Evolutionary conservation across 169 alveolate genomes (phyloP).

Genomic region (Hepatocystis sp.): DNA sequence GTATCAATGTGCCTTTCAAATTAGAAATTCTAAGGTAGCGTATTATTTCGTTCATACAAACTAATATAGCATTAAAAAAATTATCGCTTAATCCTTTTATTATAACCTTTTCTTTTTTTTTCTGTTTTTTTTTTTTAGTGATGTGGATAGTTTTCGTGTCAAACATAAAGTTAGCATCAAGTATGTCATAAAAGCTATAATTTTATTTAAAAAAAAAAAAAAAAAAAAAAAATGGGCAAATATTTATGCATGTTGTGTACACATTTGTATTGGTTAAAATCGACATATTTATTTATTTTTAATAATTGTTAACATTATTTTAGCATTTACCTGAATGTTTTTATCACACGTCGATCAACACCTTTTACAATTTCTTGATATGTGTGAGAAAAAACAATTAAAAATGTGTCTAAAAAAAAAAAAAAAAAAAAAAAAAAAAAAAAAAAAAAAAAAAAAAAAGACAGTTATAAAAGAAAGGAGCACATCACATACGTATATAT

Average conservation of each 20-base stretch:
- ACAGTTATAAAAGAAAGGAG: too few relatives aligned
- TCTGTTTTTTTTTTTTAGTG: slow-evolving; percentile 11
- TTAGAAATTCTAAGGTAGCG: slow-evolving; percentile 22
- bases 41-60: slow-evolving; percentile 66
- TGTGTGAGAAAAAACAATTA: slow-evolving; percentile 57
- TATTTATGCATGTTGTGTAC: neutral
- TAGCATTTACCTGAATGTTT: slow-evolving; percentile 39
- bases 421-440: too few relatives aligned
- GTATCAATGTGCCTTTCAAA: neutral
- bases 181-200: slow-evolving; percentile 48
- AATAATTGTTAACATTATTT: neutral
- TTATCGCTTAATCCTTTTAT: slow-evolving; percentile 44
- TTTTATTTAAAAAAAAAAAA: slow-evolving; percentile 2
- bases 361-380: slow-evolving; percentile 64
- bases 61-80: slow-evolving; percentile 58
- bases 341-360: slow-evolving; percentile 40
- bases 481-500: too few relatives aligned
- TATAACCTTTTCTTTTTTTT: slow-evolving; percentile 17
- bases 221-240: slow-evolving; percentile 4
- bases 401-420: slow-evolving; percentile 27
- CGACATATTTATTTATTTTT: neutral
- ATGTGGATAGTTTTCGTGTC: slow-evolving; percentile 53
- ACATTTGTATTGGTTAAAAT: neutral
- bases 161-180: slow-evolving; percentile 26
- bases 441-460: too few relatives aligned